Evolutionary conservation across 441 rosid species (phyloP), one percentile per base, ranked within the genome.

Genomic region (California macrophylla): DNA sequence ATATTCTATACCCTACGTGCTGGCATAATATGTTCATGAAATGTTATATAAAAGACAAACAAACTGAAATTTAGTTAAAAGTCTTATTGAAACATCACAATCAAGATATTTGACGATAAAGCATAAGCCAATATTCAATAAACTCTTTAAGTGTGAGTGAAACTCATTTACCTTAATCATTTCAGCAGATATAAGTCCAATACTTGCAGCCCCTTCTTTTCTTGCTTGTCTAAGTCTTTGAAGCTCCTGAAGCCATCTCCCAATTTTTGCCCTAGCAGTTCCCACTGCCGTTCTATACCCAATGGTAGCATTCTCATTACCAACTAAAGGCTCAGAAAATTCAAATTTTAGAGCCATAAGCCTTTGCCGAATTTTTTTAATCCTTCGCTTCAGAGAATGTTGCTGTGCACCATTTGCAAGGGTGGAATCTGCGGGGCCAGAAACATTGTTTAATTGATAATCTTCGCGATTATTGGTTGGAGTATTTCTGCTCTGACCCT

Each of bases 241-340:
- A 74, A 89, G 96, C 77, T 89, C 96, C 68, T 89, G 96, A 79
- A 89, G 86, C 96, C 96, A 89, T 86, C 88, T 85, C 34, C 89
- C 90, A 69, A 89, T 74, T 82, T 89, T 89, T 60, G 76, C 90
- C 80, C 96, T 87, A 69, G 91, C 92, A 72, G 87, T 80, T 75
- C 87, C 91, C 68, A 87, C 77, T 13, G 92, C 80, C 20, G 87
- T 85, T 81, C 88, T 83, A 80, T 86, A 89, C 32, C 90, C 90
- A 71, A 89, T 82, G 71, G 86, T 79, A 64, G 79, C 69, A 85
- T 78, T 85, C 72, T 86, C 96, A 71, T 81, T 70, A 82, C 82
- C 80, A 72, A 73, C 67, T 62, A 72, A 71, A 75, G 83, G 78
- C 76, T 89, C 96, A 32, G 79, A 68, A 72, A 81, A 81, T 66